These are phyloP conservation scores for Plectosphaerella plurivora DNA, from an alignment of 2,329 filamentous ascomycete genomes.

Conservation along the genomic window DNA sequence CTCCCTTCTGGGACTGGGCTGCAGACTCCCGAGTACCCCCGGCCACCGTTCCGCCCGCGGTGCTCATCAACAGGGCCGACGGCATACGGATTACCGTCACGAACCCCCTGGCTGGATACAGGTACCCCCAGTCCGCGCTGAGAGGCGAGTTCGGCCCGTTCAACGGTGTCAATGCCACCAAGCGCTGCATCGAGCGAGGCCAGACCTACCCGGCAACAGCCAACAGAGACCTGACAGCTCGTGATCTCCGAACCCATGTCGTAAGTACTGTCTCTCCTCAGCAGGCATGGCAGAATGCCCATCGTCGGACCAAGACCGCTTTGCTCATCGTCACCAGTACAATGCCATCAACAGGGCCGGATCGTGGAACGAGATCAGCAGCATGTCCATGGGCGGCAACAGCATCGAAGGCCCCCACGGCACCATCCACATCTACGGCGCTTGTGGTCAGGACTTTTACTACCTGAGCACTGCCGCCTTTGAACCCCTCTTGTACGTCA, in stretches of 20 bases:
- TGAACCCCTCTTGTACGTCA: conserved; percentile 40
- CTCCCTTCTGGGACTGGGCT: conserved; percentile 55
- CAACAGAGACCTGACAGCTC: conserved; percentile 24
- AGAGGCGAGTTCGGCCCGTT: conserved; percentile 30
- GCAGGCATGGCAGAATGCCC: conserved; percentile 3
- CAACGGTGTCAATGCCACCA: conserved; percentile 5
- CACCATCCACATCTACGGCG: conserved; percentile 33
- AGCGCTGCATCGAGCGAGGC: conserved; percentile 6
- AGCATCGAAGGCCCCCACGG: conserved; percentile 42
- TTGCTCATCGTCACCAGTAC: conserved; percentile 26
- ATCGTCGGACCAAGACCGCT: background rate
- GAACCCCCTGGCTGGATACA: conserved; percentile 51
- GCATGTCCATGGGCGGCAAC: conserved; percentile 26
- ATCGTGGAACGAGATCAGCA: conserved; percentile 35
- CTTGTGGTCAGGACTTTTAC: conserved; percentile 28
- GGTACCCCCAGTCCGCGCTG: conserved; percentile 36
- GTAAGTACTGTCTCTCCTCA: conserved; percentile 23
- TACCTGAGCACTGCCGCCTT: conserved; percentile 36
- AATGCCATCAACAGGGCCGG: conserved; percentile 32
- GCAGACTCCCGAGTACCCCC: conserved; percentile 34
- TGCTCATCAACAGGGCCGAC: conserved; percentile 35
- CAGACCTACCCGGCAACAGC: conserved; percentile 33
- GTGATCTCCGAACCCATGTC: conserved; percentile 33
- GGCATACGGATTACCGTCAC: conserved; percentile 28
- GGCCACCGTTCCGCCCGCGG: conserved; percentile 26